A percentile compares a stretch with the other conserved stretches of the same genome.
These are phyloP conservation scores for Pelargonium citronellum DNA, from an alignment of 441 rosid genomes.

Conservation along the genomic window DNA sequence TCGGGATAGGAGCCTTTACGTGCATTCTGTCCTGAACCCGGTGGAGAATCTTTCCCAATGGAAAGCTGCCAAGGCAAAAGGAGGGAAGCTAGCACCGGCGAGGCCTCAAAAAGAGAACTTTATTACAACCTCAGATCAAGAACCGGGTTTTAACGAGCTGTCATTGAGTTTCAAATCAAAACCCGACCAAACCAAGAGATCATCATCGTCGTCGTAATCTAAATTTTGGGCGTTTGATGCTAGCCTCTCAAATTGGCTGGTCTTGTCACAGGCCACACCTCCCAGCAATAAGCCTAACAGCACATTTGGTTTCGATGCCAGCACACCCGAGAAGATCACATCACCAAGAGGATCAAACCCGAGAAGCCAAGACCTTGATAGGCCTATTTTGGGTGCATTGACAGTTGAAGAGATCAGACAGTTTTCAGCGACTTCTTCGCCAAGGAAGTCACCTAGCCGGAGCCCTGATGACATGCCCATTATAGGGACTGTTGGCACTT, in stretches of 20 bases:
- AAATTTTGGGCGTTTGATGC: too few relatives aligned
- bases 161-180: conserved; percentile 19
- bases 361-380: conserved; percentile 19
- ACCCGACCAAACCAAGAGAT: conserved; percentile 26
- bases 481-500: conserved; percentile 21
- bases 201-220: not conserved
- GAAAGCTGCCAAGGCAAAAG: conserved; percentile 20
- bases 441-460: conserved; percentile 21
- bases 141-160: conserved; percentile 16
- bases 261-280: conserved; percentile 29
- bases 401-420: conserved; percentile 23
- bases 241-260: conserved; percentile 90
- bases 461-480: conserved; percentile 23
- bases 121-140: conserved; percentile 2
- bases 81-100: not conserved
- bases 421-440: conserved; percentile 18
- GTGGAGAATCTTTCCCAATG: conserved; percentile 25
- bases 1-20: conserved; percentile 14
- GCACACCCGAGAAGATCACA: not conserved
- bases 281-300: too few relatives aligned
- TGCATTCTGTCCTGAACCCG: conserved; percentile 21
- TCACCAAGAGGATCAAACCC: conserved; percentile 13
- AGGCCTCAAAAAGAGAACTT: conserved; percentile 17
- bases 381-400: conserved; percentile 23
- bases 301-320: not conserved